Percentiles rank a stretch among this genome's conserved stretches.
These are phyloP conservation scores for Zygosaccharomyces bailii DNA, from an alignment of 805 yeast genomes.

Conservation along the genomic window DNA sequence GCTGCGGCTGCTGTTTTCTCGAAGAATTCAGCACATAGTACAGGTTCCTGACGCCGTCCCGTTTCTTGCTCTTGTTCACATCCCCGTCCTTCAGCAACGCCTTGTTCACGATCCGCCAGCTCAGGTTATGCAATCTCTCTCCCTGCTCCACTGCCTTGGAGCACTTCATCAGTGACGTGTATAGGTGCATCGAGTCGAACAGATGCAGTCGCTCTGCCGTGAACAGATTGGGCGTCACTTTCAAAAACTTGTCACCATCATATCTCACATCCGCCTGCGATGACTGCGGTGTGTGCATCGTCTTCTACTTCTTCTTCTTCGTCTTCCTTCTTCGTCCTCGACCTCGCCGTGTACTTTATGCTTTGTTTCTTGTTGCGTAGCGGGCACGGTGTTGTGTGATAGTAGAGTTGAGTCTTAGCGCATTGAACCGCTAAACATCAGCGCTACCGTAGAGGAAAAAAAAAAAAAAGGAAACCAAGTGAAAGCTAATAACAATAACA, in stretches of 20 bases:
- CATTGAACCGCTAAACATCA: conserved; percentile 1
- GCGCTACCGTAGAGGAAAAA: neutral
- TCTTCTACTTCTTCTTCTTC: neutral
- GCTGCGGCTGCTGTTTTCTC: conserved; percentile 3
- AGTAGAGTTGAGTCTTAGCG: neutral
- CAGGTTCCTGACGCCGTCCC: conserved; percentile 36
- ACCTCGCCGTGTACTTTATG: too few relatives aligned
- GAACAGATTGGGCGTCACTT: conserved; percentile 34
- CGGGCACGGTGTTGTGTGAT: neutral
- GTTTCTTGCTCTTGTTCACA: conserved; percentile 31
- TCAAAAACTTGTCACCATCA: conserved; percentile 22
- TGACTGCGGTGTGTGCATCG: conserved; percentile 6
- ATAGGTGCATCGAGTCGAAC: conserved; percentile 33
- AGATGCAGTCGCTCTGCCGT: conserved; percentile 31
- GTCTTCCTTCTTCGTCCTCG: neutral
- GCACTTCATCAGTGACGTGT: conserved; percentile 28
- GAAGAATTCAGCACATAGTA: conserved; percentile 23
- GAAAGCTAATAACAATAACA: neutral
- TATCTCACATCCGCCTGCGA: conserved; percentile 8
- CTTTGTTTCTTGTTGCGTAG: neutral
- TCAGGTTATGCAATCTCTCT: conserved; percentile 33
- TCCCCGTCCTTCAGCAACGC: conserved; percentile 26
- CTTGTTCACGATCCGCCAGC: conserved; percentile 36
- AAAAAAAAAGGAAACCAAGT: neutral
- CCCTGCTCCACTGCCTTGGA: conserved; percentile 32